Percentiles rank a stretch among this genome's conserved stretches.
Evolutionary conservation across 225 moss, liverwort and hornwort species (phyloP).

Genomic region (Bryoerythrophyllum caledonicum): DNA sequence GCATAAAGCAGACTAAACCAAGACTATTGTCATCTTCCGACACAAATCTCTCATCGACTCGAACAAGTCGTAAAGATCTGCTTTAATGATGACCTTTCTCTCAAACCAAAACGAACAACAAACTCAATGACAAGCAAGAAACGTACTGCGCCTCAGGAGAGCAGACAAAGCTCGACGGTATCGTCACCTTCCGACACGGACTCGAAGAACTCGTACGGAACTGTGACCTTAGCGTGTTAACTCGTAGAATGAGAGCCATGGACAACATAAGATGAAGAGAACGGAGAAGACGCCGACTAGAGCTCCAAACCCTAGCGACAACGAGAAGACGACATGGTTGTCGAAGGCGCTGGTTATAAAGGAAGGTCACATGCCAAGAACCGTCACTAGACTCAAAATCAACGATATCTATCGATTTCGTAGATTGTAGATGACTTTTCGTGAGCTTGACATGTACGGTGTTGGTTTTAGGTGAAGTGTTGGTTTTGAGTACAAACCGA

Average conservation of each 20-base stretch:
- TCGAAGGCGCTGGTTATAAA: not conserved
- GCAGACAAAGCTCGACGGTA: not conserved
- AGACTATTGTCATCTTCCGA: conserved; percentile 13
- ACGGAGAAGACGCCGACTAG: not conserved
- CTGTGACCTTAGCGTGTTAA: not conserved
- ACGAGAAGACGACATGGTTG: not conserved
- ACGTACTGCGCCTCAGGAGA: not conserved
- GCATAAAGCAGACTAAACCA: not conserved
- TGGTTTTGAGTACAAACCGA: not conserved
- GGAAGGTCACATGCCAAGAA: not conserved
- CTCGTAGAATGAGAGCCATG: not conserved
- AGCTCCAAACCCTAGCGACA: not conserved
- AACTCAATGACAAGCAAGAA: not conserved
- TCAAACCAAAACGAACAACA: not conserved
- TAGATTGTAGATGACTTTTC: not conserved
- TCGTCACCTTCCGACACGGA: conserved; percentile 27
- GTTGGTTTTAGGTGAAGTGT: not conserved
- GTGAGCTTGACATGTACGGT: not conserved
- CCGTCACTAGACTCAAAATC: not conserved
- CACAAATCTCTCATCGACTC: conserved; percentile 29
- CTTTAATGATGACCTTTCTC: conserved; percentile 17
- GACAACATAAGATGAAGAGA: not conserved
- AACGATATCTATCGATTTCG: not conserved
- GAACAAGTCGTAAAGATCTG: conserved; percentile 24
- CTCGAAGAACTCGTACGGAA: conserved; percentile 25